phyloP scores from a whole-genome alignment of 805 yeast species.

The Pichia paraexigua region DNA sequence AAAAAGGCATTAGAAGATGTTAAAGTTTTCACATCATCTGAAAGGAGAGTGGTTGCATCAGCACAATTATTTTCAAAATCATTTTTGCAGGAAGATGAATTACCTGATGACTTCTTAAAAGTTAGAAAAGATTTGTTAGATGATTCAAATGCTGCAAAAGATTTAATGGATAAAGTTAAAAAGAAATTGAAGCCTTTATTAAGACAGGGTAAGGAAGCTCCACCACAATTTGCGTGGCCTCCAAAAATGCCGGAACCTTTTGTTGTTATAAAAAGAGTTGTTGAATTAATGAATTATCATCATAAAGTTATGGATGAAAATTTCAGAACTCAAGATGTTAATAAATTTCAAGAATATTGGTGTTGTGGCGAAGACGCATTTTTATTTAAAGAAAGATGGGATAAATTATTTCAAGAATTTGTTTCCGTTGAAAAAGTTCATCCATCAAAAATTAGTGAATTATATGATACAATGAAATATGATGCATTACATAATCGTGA shows the following conservation, averaged over 20 bases:
- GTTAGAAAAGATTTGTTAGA: slow-evolving; percentile 87
- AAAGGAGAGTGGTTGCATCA: slow-evolving; percentile 87
- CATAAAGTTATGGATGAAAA: slow-evolving; percentile 75
- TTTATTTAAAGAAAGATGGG: slow-evolving; percentile 94
- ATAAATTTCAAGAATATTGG: slow-evolving; percentile 72
- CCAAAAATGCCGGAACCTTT: slow-evolving; percentile 97
- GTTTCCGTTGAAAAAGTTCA: slow-evolving; percentile 90
- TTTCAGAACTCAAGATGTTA: slow-evolving; percentile 58
- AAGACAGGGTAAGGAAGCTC: slow-evolving; percentile 94
- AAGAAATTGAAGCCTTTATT: slow-evolving; percentile 90
- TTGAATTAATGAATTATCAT: slow-evolving; percentile 91
- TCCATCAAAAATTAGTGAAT: slow-evolving; percentile 92
- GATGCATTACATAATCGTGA: slow-evolving; percentile 94
- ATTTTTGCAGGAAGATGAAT: slow-evolving; percentile 58
- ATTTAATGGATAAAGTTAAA: slow-evolving; percentile 94
- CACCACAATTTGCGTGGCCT: slow-evolving; percentile 98
- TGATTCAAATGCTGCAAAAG: slow-evolving; percentile 97
- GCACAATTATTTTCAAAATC: slow-evolving; percentile 81
- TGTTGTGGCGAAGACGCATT: slow-evolving; percentile 94
- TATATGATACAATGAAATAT: slow-evolving; percentile 96
- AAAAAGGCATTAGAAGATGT: slow-evolving; percentile 79
- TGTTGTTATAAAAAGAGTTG: slow-evolving; percentile 86
- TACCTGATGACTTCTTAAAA: slow-evolving; percentile 71
- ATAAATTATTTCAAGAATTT: slow-evolving; percentile 87
- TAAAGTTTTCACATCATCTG: slow-evolving; percentile 83